phyloP scores from a whole-genome alignment of 1,284 basidiomycete species.

The Cerioporus squamosus region DNA sequence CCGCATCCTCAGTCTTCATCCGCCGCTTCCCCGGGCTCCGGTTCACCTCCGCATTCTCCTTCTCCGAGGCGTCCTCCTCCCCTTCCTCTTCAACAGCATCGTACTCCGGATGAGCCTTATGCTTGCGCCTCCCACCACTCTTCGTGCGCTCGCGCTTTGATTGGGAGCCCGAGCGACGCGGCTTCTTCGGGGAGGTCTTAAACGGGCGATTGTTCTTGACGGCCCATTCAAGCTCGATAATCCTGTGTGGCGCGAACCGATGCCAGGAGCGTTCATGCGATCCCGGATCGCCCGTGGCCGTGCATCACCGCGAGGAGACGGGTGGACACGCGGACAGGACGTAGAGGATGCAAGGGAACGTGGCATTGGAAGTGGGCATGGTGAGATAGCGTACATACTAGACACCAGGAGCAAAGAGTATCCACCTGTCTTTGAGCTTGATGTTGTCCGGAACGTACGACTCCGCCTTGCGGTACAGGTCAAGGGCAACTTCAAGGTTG shows the following conservation, averaged over 20 bases:
- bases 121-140: conserved; percentile 9
- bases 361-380: conserved; percentile 12
- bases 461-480: conserved; percentile 76
- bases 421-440: conserved; percentile 83
- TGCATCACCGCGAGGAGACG: conserved; percentile 4
- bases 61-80: conserved; percentile 10
- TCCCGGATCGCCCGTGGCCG: conserved; percentile 4
- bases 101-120: conserved; percentile 1
- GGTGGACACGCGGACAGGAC: conserved; percentile 16
- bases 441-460: conserved; percentile 77
- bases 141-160: conserved; percentile 28
- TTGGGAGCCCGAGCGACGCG: conserved; percentile 35
- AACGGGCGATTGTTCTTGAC: conserved; percentile 63
- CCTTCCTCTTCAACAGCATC: conserved; percentile 6
- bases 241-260: conserved; percentile 42
- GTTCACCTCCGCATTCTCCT: conserved; percentile 14
- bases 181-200: conserved; percentile 65
- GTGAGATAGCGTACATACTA: conserved; percentile 51
- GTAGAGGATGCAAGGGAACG: neutral
- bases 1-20: conserved; percentile 10
- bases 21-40: conserved; percentile 14
- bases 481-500: conserved; percentile 70
- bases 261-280: neutral
- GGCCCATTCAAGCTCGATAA: conserved; percentile 76
- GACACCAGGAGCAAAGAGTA: conserved; percentile 61